Evolutionary conservation across 495 filamentous ascomycete species (phyloP).

Genomic region (Hyaloscypha finlandica): DNA sequence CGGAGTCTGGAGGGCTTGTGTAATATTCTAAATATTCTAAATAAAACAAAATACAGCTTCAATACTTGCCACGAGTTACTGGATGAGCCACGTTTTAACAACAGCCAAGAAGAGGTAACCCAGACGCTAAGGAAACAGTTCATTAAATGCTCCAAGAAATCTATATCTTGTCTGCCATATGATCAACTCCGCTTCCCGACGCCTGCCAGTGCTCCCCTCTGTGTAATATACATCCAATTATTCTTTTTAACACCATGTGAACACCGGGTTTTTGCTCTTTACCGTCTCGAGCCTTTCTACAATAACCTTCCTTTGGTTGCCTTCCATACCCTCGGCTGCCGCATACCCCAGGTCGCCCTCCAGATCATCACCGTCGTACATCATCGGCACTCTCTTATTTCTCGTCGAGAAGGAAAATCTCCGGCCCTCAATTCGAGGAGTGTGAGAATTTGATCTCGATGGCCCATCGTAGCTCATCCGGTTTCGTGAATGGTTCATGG

Average conservation of each 20-base stretch:
- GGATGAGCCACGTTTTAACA: background rate
- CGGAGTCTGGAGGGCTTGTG: background rate
- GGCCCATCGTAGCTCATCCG: constrained; percentile 44
- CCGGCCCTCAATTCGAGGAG: constrained; percentile 22
- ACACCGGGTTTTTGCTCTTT: constrained; percentile 92
- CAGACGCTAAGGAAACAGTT: too few relatives aligned
- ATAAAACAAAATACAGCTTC: background rate
- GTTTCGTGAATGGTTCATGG: constrained; percentile 17
- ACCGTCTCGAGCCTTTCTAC: constrained; percentile 94
- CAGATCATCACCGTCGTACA: constrained; percentile 68
- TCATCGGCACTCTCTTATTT: constrained; percentile 17
- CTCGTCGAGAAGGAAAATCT: constrained; percentile 30
- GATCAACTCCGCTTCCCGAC: background rate
- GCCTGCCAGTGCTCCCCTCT: background rate
- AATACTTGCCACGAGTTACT: background rate
- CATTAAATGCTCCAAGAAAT: background rate
- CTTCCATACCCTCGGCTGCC: constrained; percentile 90
- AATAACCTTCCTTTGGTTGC: constrained; percentile 87
- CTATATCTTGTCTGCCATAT: background rate
- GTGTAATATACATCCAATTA: background rate
- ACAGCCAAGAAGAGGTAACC: too few relatives aligned
- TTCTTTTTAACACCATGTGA: constrained; percentile 84
- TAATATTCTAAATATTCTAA: background rate
- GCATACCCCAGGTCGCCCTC: constrained; percentile 95
- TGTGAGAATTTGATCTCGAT: constrained; percentile 24